These are phyloP conservation scores for Sindora glabra DNA, from an alignment of 306 rosid species.

Conservation along the genomic window DNA sequence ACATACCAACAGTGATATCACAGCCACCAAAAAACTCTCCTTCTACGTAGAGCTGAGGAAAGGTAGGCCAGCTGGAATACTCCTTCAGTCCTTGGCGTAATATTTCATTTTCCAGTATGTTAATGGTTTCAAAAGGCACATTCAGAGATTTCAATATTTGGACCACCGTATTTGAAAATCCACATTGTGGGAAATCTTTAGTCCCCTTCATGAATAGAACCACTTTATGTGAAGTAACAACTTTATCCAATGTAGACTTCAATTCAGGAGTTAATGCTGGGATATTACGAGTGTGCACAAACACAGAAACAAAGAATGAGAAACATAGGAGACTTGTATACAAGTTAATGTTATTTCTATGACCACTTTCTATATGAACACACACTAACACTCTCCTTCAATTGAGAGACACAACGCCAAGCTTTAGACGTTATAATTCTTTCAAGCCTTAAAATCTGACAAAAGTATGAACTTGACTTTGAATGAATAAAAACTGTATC, in stretches of 20 bases:
- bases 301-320: not conserved
- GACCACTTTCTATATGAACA: not conserved
- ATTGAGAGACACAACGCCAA: not conserved
- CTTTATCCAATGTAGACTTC: conserved; percentile 84
- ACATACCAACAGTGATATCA: conserved; percentile 94
- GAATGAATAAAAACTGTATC: too few relatives aligned
- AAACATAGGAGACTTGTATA: not conserved
- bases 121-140: conserved; percentile 63
- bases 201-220: conserved; percentile 92
- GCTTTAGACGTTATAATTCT: too few relatives aligned
- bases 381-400: not conserved
- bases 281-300: not conserved
- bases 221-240: conserved; percentile 68
- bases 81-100: conserved; percentile 82
- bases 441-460: too few relatives aligned
- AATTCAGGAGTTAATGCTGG: conserved; percentile 78
- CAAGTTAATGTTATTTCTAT: too few relatives aligned
- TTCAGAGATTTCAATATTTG: conserved; percentile 78
- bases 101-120: conserved; percentile 74
- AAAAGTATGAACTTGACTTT: too few relatives aligned
- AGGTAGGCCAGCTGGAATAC: conserved; percentile 91
- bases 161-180: conserved; percentile 88
- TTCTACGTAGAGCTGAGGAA: conserved; percentile 90
- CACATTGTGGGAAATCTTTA: conserved; percentile 92
- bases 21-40: conserved; percentile 99